phyloP scores from a whole-genome alignment of 805 yeast species.

The Ogataea angusta region DNA sequence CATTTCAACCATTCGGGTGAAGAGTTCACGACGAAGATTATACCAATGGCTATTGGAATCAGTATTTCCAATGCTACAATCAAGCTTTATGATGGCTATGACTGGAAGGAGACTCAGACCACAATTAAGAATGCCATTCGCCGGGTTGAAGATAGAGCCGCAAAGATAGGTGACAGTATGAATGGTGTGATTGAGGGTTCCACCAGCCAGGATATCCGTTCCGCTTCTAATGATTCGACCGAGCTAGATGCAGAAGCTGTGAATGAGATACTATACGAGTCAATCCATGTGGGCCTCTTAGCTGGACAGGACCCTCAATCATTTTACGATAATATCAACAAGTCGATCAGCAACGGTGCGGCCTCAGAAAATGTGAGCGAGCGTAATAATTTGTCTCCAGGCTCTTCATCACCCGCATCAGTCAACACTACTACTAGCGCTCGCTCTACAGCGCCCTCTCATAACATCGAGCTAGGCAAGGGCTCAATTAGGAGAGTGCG shows the following conservation, averaged over 20 bases:
- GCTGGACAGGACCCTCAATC: slow-evolving; percentile 42
- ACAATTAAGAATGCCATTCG: slow-evolving; percentile 64
- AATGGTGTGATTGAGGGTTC: no score
- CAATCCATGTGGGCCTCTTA: slow-evolving; percentile 68
- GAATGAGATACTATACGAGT: slow-evolving; percentile 70
- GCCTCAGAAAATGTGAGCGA: slow-evolving; percentile 12
- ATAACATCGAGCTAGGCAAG: slow-evolving; percentile 34
- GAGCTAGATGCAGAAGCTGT: slow-evolving; percentile 33
- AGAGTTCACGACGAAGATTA: slow-evolving; percentile 6
- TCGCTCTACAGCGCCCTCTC: slow-evolving; percentile 13
- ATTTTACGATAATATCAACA: slow-evolving; percentile 54
- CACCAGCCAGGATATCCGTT: no score
- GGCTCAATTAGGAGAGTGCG: slow-evolving; percentile 41
- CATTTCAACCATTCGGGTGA: slow-evolving; percentile 16
- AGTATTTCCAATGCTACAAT: slow-evolving; percentile 40
- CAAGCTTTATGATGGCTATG: slow-evolving; percentile 83
- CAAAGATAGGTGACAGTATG: neutral
- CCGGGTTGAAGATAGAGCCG: slow-evolving; percentile 51
- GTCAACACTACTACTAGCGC: slow-evolving; percentile 11
- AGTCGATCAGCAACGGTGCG: slow-evolving; percentile 22
- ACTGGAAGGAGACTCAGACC: slow-evolving; percentile 77
- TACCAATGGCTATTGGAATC: slow-evolving; percentile 32
- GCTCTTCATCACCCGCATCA: slow-evolving; percentile 8
- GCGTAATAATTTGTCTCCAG: slow-evolving; percentile 12
- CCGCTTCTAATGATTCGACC: slow-evolving; percentile 11